Evolutionary conservation across 2,329 filamentous ascomycete species (phyloP).

Genomic region (Trichoderma afroharzianum): DNA sequence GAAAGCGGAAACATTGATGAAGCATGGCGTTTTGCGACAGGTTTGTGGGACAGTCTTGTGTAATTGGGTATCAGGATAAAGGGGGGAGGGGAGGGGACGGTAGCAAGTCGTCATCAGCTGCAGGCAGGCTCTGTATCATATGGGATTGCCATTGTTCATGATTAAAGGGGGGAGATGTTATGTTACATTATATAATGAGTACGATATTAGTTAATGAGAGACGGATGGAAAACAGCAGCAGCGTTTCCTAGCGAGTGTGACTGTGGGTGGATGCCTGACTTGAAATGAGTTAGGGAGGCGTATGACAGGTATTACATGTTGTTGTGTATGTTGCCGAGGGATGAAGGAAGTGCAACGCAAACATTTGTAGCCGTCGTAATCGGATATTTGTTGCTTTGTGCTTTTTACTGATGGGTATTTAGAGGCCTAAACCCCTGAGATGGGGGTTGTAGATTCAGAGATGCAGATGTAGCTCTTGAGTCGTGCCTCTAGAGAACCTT

Average conservation of each 20-base stretch:
- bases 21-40: conserved; percentile 12
- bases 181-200: conserved; percentile 18
- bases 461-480: not conserved
- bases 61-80: conserved; percentile 4
- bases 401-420: not conserved
- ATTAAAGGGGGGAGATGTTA: conserved; percentile 11
- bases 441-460: not conserved
- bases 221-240: not conserved
- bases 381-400: not conserved
- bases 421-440: not conserved
- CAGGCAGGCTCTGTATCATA: conserved; percentile 13
- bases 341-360: conserved; percentile 13
- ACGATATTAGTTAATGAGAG: conserved; percentile 19
- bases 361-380: not conserved
- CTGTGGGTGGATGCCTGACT: not conserved
- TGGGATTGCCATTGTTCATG: conserved; percentile 15
- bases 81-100: not conserved
- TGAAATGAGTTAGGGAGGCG: not conserved
- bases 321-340: conserved; percentile 1
- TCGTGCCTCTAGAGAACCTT: not conserved
- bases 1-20: not conserved
- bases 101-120: not conserved
- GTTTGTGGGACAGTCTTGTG: conserved; percentile 8
- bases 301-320: not conserved
- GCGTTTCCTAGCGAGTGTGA: not conserved